Conservation (phyloP, 352 stramenopile species). For the Phytophthora tubulina region DNA sequence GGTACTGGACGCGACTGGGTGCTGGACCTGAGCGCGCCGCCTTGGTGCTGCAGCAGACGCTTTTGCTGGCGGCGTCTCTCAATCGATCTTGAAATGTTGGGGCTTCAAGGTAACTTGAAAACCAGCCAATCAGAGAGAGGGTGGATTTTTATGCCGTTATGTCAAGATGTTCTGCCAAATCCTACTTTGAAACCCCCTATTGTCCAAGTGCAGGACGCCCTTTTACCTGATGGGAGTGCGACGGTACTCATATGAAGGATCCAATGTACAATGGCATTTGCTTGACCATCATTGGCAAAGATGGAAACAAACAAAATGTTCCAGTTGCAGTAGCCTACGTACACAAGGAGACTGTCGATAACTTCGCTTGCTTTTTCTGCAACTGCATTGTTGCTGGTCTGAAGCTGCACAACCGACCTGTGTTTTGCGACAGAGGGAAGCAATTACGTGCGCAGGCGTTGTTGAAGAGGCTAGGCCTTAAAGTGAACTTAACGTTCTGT, state of each 20-base stretch:
- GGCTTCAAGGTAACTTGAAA: no score
- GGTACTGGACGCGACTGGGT: no score
- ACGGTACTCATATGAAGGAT: conserved; percentile 24
- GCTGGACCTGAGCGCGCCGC: no score
- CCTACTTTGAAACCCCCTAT: no score
- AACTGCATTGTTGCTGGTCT: conserved; percentile 19
- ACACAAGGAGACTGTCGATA: conserved; percentile 14
- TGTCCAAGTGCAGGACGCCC: not conserved
- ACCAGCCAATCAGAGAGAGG: no score
- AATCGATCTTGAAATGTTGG: no score
- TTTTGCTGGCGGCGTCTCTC: no score
- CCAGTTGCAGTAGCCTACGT: conserved; percentile 6
- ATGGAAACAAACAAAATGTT: conserved; percentile 15
- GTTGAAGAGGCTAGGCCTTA: not conserved
- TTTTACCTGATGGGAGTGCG: conserved; percentile 23
- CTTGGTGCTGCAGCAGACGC: no score
- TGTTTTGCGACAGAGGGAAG: conserved; percentile 11
- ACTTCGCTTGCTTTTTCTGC: conserved; percentile 18
- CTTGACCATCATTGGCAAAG: conserved; percentile 8
- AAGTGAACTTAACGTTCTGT: conserved; percentile 17
- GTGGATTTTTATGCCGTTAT: no score
- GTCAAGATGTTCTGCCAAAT: no score
- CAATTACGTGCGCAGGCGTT: not conserved
- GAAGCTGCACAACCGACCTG: not conserved
- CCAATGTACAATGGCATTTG: conserved; percentile 16